Evolutionary conservation across 2,329 filamentous ascomycete genomes (phyloP).

Genomic region (Scolecobasidium constrictum): DNA sequence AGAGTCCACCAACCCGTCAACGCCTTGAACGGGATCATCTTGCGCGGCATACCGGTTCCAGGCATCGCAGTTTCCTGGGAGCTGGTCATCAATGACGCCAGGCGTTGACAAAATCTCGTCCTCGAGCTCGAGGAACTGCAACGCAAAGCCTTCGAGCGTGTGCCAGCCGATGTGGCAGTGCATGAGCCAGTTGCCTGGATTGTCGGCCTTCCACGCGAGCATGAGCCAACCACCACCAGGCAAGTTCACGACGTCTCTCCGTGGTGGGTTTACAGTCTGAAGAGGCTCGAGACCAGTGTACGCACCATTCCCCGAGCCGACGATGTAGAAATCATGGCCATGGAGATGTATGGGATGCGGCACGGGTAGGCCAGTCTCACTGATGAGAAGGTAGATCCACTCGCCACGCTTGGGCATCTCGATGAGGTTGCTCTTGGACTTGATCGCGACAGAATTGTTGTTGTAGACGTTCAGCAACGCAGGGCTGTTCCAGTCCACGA

Average conservation of each 20-base stretch:
- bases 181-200: constrained; percentile 26
- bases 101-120: constrained; percentile 7
- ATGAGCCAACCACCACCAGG: constrained; percentile 22
- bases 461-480: constrained; percentile 25
- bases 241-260: constrained; percentile 22
- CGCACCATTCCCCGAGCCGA: constrained; percentile 19
- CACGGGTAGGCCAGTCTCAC: constrained; percentile 7
- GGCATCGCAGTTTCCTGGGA: constrained; percentile 6
- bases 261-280: constrained; percentile 20
- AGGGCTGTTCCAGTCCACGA: constrained; percentile 27
- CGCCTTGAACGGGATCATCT: neutral
- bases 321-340: no score
- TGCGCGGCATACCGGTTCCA: constrained; percentile 5
- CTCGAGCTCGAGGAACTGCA: constrained; percentile 11
- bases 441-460: constrained; percentile 21
- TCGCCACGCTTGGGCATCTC: neutral
- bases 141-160: constrained; percentile 9
- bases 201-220: constrained; percentile 24
- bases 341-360: constrained; percentile 12
- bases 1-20: constrained; percentile 10
- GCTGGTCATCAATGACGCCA: constrained; percentile 3
- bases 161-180: constrained; percentile 26
- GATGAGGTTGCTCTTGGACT: constrained; percentile 20
- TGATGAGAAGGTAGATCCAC: constrained; percentile 10
- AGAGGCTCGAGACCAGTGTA: constrained; percentile 14